A percentile compares a stretch with the other conserved stretches of the same genome.
These are phyloP conservation scores for Leccinum broughii DNA, from an alignment of 768 basidiomycete genomes.

Conservation along the genomic window DNA sequence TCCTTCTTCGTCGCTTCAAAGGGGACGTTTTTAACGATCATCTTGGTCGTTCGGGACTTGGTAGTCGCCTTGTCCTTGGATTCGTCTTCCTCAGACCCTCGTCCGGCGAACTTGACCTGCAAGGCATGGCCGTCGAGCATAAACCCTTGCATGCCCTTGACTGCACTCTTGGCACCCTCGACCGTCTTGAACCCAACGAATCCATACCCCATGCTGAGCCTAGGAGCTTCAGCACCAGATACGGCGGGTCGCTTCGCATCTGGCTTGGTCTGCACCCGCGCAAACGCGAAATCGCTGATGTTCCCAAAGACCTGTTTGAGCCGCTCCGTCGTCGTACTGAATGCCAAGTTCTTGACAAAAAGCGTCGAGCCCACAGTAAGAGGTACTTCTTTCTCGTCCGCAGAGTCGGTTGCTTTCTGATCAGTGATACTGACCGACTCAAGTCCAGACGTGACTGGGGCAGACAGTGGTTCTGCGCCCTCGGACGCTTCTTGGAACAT, in stretches of 20 bases:
- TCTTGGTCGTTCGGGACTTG: conserved; percentile 80
- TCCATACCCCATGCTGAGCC: conserved; percentile 94
- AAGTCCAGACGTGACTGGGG: conserved; percentile 19
- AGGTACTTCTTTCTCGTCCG: conserved; percentile 39
- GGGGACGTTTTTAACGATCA: conserved; percentile 97
- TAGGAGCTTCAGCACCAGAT: conserved; percentile 38
- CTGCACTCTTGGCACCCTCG: conserved; percentile 47
- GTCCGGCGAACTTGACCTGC: conserved; percentile 82
- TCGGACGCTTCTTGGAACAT: conserved; percentile 62
- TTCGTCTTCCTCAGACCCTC: conserved; percentile 67
- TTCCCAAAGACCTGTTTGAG: conserved; percentile 68
- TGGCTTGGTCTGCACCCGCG: conserved; percentile 85
- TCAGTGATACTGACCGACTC: conserved; percentile 47
- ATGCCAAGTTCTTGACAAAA: conserved; percentile 95
- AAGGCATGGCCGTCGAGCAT: conserved; percentile 86
- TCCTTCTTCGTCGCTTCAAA: conserved; percentile 97
- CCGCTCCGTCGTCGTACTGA: conserved; percentile 66
- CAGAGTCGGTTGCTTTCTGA: conserved; percentile 35
- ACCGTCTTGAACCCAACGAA: conserved; percentile 83
- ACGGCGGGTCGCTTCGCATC: conserved; percentile 67
- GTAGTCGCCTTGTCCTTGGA: conserved; percentile 37
- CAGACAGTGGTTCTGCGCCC: conserved; percentile 15
- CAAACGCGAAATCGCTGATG: conserved; percentile 81
- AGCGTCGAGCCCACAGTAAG: conserved; percentile 76
- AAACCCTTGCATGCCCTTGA: conserved; percentile 77